Conservation (phyloP, 257 asterid genomes). For the Pogostemon cablin region DNA sequence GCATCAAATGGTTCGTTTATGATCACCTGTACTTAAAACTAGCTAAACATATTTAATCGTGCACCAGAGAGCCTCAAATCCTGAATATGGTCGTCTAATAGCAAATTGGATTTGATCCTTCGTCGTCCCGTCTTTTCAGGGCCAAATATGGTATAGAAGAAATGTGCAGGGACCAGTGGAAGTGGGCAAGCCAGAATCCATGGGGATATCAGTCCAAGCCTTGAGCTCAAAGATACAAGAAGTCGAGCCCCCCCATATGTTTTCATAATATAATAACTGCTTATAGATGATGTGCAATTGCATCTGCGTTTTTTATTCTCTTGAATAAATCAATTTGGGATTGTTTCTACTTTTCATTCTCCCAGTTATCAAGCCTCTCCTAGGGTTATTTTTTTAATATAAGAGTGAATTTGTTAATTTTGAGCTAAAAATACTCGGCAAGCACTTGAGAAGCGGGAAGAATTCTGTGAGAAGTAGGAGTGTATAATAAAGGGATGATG, state of each 20-base stretch:
- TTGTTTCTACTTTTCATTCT: not conserved
- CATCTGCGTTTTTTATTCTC: not conserved
- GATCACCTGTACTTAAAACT: not conserved
- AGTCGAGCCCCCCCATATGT: not conserved
- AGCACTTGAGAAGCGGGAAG: no score
- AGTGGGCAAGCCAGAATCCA: constrained; percentile 93
- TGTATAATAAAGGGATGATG: no score
- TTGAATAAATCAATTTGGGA: constrained; percentile 9
- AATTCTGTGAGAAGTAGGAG: no score
- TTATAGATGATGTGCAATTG: constrained; percentile 12
- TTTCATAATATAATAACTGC: not conserved
- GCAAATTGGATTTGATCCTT: not conserved
- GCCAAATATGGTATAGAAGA: constrained; percentile 86
- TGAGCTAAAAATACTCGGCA: no score
- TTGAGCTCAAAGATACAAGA: constrained; percentile 12
- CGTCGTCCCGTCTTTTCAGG: constrained; percentile 47
- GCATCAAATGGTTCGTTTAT: not conserved
- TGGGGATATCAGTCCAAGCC: constrained; percentile 57
- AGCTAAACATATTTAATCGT: not conserved
- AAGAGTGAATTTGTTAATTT: no score
- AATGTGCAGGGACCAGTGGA: constrained; percentile 98
- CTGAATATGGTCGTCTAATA: not conserved
- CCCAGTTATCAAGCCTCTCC: not conserved
- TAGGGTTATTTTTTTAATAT: not conserved
- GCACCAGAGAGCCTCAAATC: not conserved